Percentiles rank a stretch among this genome's conserved stretches.
Conservation (phyloP, 768 basidiomycete genomes). For the Xerocomellus dryophilus region DNA sequence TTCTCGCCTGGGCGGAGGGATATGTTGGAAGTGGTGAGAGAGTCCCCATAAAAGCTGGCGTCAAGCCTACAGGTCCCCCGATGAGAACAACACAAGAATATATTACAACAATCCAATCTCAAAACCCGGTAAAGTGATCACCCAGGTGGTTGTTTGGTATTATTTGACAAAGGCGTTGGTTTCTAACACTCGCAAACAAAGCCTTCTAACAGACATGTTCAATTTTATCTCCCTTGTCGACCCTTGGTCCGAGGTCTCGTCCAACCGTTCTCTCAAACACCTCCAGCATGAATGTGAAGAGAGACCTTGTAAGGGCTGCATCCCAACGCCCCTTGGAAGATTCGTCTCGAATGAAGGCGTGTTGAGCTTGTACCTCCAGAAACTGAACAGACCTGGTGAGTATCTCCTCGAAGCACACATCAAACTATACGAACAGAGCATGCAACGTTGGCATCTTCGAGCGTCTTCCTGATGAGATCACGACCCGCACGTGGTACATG, state of each 20-base stretch:
- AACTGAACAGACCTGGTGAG: conserved; percentile 48
- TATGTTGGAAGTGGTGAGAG: conserved; percentile 47
- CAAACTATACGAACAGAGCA: conserved; percentile 56
- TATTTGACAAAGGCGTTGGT: conserved; percentile 9
- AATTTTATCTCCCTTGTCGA: conserved; percentile 41
- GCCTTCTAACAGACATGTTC: conserved; percentile 68
- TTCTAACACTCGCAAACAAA: conserved; percentile 11
- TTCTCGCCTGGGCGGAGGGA: conserved; percentile 49
- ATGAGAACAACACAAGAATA: background rate
- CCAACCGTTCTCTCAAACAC: conserved; percentile 87
- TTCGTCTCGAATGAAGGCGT: conserved; percentile 94
- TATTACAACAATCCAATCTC: background rate
- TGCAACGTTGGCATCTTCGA: conserved; percentile 77
- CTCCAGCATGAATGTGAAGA: conserved; percentile 89
- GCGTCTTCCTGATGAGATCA: conserved; percentile 74
- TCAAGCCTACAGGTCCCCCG: background rate
- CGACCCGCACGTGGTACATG: conserved; percentile 88
- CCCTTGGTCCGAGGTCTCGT: conserved; percentile 75
- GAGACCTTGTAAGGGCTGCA: conserved; percentile 76
- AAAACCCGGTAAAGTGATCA: background rate
- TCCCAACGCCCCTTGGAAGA: conserved; percentile 94
- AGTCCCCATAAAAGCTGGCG: conserved; percentile 24
- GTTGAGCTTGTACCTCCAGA: conserved; percentile 94
- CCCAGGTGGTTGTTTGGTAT: background rate
- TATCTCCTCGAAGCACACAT: background rate